These are phyloP conservation scores for Sphaerulina populicola DNA, from an alignment of 2,329 filamentous ascomycete species.

Conservation along the genomic window DNA sequence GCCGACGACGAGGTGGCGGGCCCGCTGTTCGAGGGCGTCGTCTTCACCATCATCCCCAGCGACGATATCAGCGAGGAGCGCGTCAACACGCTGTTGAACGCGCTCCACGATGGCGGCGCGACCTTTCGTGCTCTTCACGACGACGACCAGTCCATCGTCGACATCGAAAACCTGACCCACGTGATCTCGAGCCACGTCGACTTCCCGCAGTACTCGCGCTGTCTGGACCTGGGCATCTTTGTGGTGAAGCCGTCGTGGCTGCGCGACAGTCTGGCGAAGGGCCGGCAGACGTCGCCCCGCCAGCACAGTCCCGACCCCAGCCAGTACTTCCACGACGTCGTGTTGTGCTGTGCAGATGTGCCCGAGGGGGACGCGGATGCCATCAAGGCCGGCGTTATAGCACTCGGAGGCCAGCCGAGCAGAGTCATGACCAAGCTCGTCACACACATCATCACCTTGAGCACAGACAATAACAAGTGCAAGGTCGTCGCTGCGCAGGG, in stretches of 20 bases:
- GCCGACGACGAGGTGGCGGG: conserved; percentile 15
- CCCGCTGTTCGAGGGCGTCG: conserved; percentile 34
- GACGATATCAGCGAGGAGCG: conserved; percentile 29
- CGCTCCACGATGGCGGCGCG: conserved; percentile 44
- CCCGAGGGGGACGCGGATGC: conserved; percentile 82
- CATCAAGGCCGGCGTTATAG: conserved; percentile 80
- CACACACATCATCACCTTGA: conserved; percentile 82
- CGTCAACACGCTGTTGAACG: conserved; percentile 34
- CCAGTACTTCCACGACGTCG: conserved; percentile 79
- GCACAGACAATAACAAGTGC: conserved; percentile 65
- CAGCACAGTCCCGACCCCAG: conserved; percentile 85
- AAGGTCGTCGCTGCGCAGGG: conserved; percentile 54
- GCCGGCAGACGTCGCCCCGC: conserved; percentile 66
- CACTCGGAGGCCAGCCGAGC: conserved; percentile 77
- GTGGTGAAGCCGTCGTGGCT: conserved; percentile 82
- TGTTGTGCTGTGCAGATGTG: conserved; percentile 74
- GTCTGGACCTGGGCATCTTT: conserved; percentile 68
- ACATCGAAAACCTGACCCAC: conserved; percentile 48
- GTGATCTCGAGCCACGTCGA: conserved; percentile 73
- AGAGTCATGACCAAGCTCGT: conserved; percentile 62
- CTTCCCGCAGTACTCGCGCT: conserved; percentile 75
- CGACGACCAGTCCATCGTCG: conserved; percentile 33
- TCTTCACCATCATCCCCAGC: conserved; percentile 40
- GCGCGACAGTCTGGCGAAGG: conserved; percentile 57
- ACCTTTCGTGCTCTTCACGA: conserved; percentile 38